Base-by-base conservation (phyloP, 1,284 basidiomycete species). In the Cystobasidiaceae sp. region DNA sequence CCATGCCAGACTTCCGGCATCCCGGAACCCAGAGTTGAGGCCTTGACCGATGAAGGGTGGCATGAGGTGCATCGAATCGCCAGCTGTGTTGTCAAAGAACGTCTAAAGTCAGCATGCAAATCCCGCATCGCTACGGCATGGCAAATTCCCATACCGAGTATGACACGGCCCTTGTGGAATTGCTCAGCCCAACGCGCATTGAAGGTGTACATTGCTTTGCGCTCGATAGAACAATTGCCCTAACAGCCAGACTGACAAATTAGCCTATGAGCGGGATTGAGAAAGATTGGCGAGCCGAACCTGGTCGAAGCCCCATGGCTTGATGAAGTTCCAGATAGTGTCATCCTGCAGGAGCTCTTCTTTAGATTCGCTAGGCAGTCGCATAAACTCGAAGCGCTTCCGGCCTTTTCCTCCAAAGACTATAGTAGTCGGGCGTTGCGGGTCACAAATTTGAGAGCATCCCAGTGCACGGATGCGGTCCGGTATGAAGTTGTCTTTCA, bases 31-130 rank as follows among this genome's bases (percentile, higher is more conserved):
- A 6, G 67, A 68, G 52, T 70, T 70, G 32, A 70, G 52, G 11
- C 69, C 69, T 45, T 70, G 69, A 8, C 69, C 69, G 32, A 70
- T 68, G 49, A 70, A 70, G 6, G 69, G 69, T 1, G 69, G 67
- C 69, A 70, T 70, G 9, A 64, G 67, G 54, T 68, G 69, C 37
- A 64, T 43, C 13, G 67, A 23, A 34, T 70, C 64, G 19, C 64
- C 64, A 7, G 63, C 69, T 50, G 17, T n/a, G n/a, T n/a, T n/a
- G n/a, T n/a, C n/a, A n/a, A n/a, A n/a, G n/a, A n/a, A n/a, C n/a
- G n/a, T n/a, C n/a, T n/a, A n/a, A n/a, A n/a, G n/a, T n/a, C n/a
- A n/a, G n/a, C n/a, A n/a, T n/a, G n/a, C n/a, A n/a, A n/a, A n/a
- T n/a, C n/a, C n/a, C n/a, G n/a, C n/a, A n/a, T n/a, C n/a, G n/a